These are phyloP conservation scores for Podospora tetraspora DNA, from an alignment of 495 filamentous ascomycete species.

Conservation along the genomic window DNA sequence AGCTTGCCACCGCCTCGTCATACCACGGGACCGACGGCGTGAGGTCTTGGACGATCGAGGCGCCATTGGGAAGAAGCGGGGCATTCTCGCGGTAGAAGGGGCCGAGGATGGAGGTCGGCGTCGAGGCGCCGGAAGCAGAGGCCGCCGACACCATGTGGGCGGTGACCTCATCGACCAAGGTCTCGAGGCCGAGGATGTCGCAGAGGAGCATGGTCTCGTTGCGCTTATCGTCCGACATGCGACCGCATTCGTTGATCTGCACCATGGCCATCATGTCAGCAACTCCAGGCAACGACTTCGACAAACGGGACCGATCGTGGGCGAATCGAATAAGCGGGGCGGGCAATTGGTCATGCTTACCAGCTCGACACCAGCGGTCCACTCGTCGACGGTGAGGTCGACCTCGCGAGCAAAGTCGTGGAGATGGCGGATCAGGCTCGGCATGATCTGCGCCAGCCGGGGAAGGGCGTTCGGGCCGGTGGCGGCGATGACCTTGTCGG, in stretches of 20 bases:
- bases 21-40: constrained; percentile 31
- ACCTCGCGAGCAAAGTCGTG: constrained; percentile 58
- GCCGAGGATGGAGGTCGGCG: constrained; percentile 67
- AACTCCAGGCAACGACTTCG: neutral
- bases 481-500: constrained; percentile 61
- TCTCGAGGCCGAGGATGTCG: constrained; percentile 68
- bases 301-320: neutral
- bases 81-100: constrained; percentile 74
- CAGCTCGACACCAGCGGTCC: constrained; percentile 41
- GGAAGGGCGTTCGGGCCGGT: constrained; percentile 62
- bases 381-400: constrained; percentile 52
- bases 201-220: constrained; percentile 69
- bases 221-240: constrained; percentile 63
- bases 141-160: constrained; percentile 47
- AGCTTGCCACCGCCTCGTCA: constrained; percentile 46
- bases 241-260: constrained; percentile 67
- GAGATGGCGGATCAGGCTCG: constrained; percentile 50
- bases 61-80: constrained; percentile 56
- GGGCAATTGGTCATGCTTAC: constrained; percentile 23
- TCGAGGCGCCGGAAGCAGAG: constrained; percentile 56
- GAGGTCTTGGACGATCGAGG: constrained; percentile 48
- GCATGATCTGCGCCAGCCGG: constrained; percentile 49
- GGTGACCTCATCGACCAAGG: constrained; percentile 70
- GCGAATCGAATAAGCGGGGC: neutral
- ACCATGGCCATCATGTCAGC: constrained; percentile 11